Base-by-base conservation (phyloP, 306 rosid species). In the Acacia melanoxylon region DNA sequence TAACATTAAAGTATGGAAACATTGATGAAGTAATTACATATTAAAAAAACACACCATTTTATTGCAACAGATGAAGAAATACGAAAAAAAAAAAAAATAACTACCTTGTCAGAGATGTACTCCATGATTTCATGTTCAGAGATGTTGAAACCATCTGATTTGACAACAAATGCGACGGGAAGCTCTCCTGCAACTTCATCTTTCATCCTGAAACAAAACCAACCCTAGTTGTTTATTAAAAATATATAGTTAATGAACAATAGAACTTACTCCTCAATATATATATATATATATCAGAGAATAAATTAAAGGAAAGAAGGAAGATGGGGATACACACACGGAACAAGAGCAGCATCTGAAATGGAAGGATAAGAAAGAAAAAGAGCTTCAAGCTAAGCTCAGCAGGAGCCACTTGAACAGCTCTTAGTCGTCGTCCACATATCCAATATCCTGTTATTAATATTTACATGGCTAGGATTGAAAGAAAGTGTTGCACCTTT, bases 161-260 rank as follows among this genome's bases (percentile, higher is more conserved):
- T 87, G 8, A 90, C 91, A 4, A 94, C 96, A 88, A 90, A 92
- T 15, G 98, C 97, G 31, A 92, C 93, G 11, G 98, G 98, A 54
- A 91, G 67, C 76, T 94, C 98, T 76, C 98, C 98, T 0, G 97
- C 93, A 82, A 45, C 93, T 69, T 94, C 98, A 82, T 94, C 91
- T 75, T 92, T 90, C 97, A 94, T 71, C 29, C 97, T 91, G 89
- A 76, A 65, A 72, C 29, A 24, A 58, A 58, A 22, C 29, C 63
- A 19, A 20, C 25, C 61, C 10, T 54, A 54, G 4, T 8, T 54
- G 25, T 54, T 42, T 8, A 8, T 2, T 42, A 8, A 42, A 42
- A 33, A 33, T 33, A 4, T 33, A 4, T 10, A 2, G 11, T 42
- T 3, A 11, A 52, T 16, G 24, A 52, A 19, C 24, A 16, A 15